Conservation (phyloP, 805 yeast species). For the Priceomyces haplophilus region DNA sequence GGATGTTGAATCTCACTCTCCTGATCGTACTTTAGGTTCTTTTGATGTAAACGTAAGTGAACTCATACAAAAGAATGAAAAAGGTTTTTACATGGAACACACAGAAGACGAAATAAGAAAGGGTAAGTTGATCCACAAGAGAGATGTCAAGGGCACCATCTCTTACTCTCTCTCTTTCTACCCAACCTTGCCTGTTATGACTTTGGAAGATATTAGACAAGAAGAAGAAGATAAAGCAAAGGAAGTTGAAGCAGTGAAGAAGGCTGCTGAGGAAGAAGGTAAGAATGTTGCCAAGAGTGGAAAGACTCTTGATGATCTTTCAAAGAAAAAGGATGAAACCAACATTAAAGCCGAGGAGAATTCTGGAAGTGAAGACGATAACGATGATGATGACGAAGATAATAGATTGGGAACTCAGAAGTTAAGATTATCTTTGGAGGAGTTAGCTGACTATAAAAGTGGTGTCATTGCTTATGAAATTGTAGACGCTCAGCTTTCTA, state of each 20-base stretch:
- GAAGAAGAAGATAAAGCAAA: slow-evolving; percentile 40
- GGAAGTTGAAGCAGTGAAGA: slow-evolving; percentile 34
- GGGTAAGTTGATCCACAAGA: slow-evolving; percentile 65
- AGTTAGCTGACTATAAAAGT: slow-evolving; percentile 55
- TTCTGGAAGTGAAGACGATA: slow-evolving; percentile 24
- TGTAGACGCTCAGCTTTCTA: slow-evolving; percentile 53
- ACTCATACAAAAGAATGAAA: slow-evolving; percentile 66
- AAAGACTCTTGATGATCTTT: slow-evolving; percentile 14
- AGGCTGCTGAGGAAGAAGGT: slow-evolving; percentile 14
- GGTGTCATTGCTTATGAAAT: slow-evolving; percentile 78
- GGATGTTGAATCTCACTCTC: slow-evolving; percentile 80
- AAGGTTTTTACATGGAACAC: slow-evolving; percentile 56
- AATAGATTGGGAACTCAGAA: slow-evolving; percentile 30
- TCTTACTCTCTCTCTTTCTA: slow-evolving; percentile 75
- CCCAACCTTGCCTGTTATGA: slow-evolving; percentile 77
- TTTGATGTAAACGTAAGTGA: slow-evolving; percentile 68
- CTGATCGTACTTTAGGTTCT: slow-evolving; percentile 85
- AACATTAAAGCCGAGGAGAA: slow-evolving; percentile 6
- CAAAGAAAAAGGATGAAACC: slow-evolving; percentile 32
- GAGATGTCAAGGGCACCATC: slow-evolving; percentile 81
- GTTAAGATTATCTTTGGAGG: slow-evolving; percentile 53
- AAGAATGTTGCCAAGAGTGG: slow-evolving; percentile 14
- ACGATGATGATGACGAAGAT: slow-evolving; percentile 34
- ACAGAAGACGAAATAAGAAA: slow-evolving; percentile 54
- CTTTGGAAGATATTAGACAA: slow-evolving; percentile 68